Base-by-base conservation (phyloP, 1,284 basidiomycete genomes). In the Marasmius sp. region DNA sequence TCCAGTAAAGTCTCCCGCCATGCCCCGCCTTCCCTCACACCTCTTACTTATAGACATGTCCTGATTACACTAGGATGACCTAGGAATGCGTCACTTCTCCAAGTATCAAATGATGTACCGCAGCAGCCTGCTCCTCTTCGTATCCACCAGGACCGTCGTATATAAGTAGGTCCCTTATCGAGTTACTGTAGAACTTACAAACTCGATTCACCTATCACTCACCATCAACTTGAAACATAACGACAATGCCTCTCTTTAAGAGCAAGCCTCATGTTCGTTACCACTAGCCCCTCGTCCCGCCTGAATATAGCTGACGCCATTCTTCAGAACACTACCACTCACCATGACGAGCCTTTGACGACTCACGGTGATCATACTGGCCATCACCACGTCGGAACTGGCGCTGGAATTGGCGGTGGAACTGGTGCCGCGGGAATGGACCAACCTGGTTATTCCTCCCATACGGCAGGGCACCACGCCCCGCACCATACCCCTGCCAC, bases 171-270 rank as follows among this genome's bases (percentile, higher is more conserved):
- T 8, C 16, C 11, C 20, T 33, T 18, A 11, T 27, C 16, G 45
- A 27, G 27, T 45, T 14, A 20, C 48, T 12, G 18, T 10, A 12
- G 12, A 18, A 49, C 18, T 49, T 20, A 14, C 11, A 16, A 14
- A 49, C 10, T 2, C 48, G 10, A 14, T 10, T 49, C 10, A 49
- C 27, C 18, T 14, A 45, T 18, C 43, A 45, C 43, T 33, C 27
- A 18, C n/a, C 12, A 33, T 16, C 11, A 2, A 20, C 20, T 50
- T 11, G 12, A 37, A 11, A 10, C 33, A 54, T 18, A 38, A 57
- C 54, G 49, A 66, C 7, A 34, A 70, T 70, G 69, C 66, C 68
- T 37, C 66, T 69, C 57, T 69, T 70, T 6, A 61, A 56, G 36
- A 57, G 45, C 62, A 66, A 69, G 53, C 64, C 66, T 58, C 58